phyloP scores from a whole-genome alignment of 768 basidiomycete genomes.

The Clitopilus hobsonii region DNA sequence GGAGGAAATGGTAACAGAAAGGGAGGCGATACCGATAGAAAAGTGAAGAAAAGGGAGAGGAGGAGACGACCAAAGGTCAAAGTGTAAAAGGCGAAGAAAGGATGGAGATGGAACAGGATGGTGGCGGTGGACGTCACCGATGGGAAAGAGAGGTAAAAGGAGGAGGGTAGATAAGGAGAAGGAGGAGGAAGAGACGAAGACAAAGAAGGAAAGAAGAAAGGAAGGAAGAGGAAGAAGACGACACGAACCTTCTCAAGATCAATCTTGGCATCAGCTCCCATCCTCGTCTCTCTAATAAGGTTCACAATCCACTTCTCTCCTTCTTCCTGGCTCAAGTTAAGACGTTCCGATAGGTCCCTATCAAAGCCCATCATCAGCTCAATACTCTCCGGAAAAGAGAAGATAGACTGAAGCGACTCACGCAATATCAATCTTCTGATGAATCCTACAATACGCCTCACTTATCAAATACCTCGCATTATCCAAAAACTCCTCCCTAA shows the following conservation, averaged over 20 bases:
- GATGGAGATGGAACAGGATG: too few relatives aligned
- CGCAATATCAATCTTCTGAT: constrained; percentile 88
- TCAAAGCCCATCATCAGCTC: constrained; percentile 1
- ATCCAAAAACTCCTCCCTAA: constrained; percentile 92
- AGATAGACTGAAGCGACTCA: constrained; percentile 24
- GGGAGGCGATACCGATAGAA: too few relatives aligned
- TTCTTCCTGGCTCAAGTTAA: constrained; percentile 91
- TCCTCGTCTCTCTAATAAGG: constrained; percentile 93
- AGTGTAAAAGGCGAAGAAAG: too few relatives aligned
- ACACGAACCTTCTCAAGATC: constrained; percentile 83
- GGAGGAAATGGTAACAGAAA: too few relatives aligned
- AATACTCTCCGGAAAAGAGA: background rate
- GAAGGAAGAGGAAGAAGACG: background rate
- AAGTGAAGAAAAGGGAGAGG: too few relatives aligned
- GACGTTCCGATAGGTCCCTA: constrained; percentile 88
- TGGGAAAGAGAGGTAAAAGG: too few relatives aligned
- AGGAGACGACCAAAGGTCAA: too few relatives aligned
- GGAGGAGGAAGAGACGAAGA: too few relatives aligned
- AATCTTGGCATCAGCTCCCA: constrained; percentile 97
- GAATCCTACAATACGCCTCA: constrained; percentile 97
- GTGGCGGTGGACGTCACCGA: too few relatives aligned
- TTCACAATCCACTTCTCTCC: constrained; percentile 99
- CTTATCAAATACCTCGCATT: constrained; percentile 95
- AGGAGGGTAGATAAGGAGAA: too few relatives aligned
- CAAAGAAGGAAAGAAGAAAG: background rate